phyloP scores from a whole-genome alignment of 2,329 filamentous ascomycete genomes.

The Alternaria consortialis region DNA sequence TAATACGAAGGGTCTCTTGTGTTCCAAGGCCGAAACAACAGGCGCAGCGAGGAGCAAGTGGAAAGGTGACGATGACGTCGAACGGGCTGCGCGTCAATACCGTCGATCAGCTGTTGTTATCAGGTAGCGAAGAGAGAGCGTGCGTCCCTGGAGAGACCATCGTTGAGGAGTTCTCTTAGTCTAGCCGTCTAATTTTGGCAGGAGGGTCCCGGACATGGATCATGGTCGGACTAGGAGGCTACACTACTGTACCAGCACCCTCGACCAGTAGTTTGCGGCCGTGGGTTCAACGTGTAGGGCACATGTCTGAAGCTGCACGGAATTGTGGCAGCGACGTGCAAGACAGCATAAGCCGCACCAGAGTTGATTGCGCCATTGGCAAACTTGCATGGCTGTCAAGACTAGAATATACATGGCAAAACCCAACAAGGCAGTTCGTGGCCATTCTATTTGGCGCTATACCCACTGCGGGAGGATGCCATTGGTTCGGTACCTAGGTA shows the following conservation, averaged over 20 bases:
- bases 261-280: conserved; percentile 14
- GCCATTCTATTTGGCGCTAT: conserved; percentile 15
- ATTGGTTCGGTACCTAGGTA: conserved; percentile 16
- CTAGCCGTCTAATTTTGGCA: conserved; percentile 26
- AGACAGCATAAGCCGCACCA: conserved; percentile 2
- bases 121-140: conserved; percentile 9
- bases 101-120: conserved; percentile 10
- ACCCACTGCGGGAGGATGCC: conserved; percentile 14
- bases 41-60: conserved; percentile 13
- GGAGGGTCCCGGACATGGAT: conserved; percentile 21
- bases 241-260: conserved; percentile 12
- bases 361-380: not conserved
- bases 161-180: conserved; percentile 6
- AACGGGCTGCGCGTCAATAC: not conserved
- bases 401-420: not conserved
- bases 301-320: not conserved
- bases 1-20: conserved; percentile 12
- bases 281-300: not conserved
- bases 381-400: not conserved
- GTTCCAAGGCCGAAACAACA: conserved; percentile 17
- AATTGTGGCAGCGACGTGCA: conserved; percentile 6
- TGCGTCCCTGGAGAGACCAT: conserved; percentile 1
- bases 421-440: conserved; percentile 13
- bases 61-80: conserved; percentile 12
- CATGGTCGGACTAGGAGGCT: conserved; percentile 2